A percentile compares a stretch with the other conserved stretches of the same genome.
phyloP scores from a whole-genome alignment of 2,329 filamentous ascomycete species.

The Penicillium sp. region DNA sequence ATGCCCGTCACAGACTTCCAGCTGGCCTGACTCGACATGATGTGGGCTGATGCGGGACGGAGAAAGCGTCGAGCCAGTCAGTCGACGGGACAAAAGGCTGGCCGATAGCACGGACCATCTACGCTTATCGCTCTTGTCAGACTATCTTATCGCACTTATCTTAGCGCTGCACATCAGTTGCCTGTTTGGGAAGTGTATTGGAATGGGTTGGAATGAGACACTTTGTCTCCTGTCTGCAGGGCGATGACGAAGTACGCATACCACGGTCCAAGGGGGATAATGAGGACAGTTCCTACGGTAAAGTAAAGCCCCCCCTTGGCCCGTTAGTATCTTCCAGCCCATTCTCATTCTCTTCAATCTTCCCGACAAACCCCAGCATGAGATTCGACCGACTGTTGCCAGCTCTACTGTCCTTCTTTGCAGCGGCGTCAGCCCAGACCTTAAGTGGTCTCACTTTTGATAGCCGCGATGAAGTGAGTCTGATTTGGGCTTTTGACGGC shows the following conservation, averaged over 20 bases:
- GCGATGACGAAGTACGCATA: slow-evolving; percentile 13
- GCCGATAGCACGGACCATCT: slow-evolving; percentile 20
- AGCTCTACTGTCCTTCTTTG: slow-evolving; percentile 41
- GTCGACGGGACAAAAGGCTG: background rate
- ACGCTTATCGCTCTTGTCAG: slow-evolving; percentile 12
- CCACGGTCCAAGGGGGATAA: slow-evolving; percentile 13
- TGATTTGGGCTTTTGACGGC: slow-evolving; percentile 23
- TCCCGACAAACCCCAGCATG: slow-evolving; percentile 29
- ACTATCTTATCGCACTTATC: background rate
- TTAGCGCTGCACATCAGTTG: slow-evolving; percentile 1
- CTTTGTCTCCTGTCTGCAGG: background rate
- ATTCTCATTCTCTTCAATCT: slow-evolving; percentile 8
- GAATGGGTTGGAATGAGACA: slow-evolving; percentile 5
- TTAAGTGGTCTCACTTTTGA: slow-evolving; percentile 52
- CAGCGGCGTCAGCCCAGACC: slow-evolving; percentile 55
- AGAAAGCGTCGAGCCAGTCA: slow-evolving; percentile 8
- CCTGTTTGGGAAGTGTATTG: background rate
- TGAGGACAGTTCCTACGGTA: background rate
- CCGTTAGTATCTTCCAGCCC: background rate
- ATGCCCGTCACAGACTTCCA: slow-evolving; percentile 44
- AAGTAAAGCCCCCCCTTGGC: background rate
- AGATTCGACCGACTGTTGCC: slow-evolving; percentile 31
- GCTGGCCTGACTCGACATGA: slow-evolving; percentile 34
- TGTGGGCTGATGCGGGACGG: slow-evolving; percentile 14
- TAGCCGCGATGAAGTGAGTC: slow-evolving; percentile 52